Evolutionary conservation across 306 rosid species (phyloP), one percentile per base, ranked within the genome.

Genomic region (Ceratonia siliqua): DNA sequence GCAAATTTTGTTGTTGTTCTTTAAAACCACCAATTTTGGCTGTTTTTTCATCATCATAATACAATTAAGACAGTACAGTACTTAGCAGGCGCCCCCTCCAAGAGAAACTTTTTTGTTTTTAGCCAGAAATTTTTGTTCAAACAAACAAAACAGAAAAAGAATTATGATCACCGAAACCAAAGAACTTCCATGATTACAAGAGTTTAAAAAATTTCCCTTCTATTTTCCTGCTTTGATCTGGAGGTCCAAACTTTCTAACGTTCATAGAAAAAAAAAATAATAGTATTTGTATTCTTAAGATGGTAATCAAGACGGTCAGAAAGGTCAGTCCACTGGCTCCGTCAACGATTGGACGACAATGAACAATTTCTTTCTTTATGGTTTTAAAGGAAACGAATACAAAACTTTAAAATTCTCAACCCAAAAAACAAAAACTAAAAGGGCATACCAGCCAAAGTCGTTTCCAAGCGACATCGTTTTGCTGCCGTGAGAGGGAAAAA

Each of bases 361-460:
- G 22, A 48, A 48, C 21, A 15, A 15, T 5, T 28, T 28, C 32
- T 28, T 28, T 28, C 4, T 28, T 28, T 28, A 28, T 28, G 2
- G 2, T 28, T 28, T 28, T 28, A 11, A 17, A 0, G 20, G 17
- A 49, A 9, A 52, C 56, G 27, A 25, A 55, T 12, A 12, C 17
- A 24, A 25, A 12, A 57, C 22, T 57, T 28, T 5, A 0, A 1
- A 14, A 46, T 15, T 14, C 8, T 46, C 21, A 17, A n/a, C 3
- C 4, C 5, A 3, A 4, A 46, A 46, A 14, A 35, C 39, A 9
- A 1, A 6, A 11, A 6, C n/a, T n/a, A 22, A 30, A 15, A 12
- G 41, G 25, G 45, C 73, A 12, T 27, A 93, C 98, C 98, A 91
- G 79, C 90, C 97, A 38, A 91, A 91, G 73, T 94, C 96, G 68